Evolutionary conservation across 352 stramenopile genomes (phyloP).

Genomic region (Nothophytophthora sp.): DNA sequence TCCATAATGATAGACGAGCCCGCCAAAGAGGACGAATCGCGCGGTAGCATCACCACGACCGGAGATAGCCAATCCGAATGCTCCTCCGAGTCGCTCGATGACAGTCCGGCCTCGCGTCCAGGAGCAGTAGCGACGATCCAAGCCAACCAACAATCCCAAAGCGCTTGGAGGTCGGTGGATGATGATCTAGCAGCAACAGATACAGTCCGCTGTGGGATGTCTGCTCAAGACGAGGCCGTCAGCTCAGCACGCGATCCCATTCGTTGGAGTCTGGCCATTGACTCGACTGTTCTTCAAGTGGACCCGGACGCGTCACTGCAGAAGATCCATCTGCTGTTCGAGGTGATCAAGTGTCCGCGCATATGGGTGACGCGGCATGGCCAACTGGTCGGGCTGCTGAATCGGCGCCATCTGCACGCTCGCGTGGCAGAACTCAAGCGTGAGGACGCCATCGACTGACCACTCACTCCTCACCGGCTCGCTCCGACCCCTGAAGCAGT

Average conservation of each 20-base stretch:
- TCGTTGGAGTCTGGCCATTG: slow-evolving; percentile 25
- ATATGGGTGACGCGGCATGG: slow-evolving; percentile 60
- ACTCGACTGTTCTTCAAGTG: slow-evolving; percentile 58
- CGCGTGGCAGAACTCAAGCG: slow-evolving; percentile 34
- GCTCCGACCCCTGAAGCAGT: neutral
- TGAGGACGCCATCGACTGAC: slow-evolving; percentile 3
- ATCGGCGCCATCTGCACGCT: slow-evolving; percentile 43
- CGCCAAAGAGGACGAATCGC: neutral
- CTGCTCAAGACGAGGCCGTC: slow-evolving; percentile 2
- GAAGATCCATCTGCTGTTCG: slow-evolving; percentile 72
- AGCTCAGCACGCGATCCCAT: neutral
- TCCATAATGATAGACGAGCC: neutral
- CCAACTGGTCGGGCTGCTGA: slow-evolving; percentile 54
- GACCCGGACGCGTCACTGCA: slow-evolving; percentile 54
- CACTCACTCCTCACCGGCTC: slow-evolving; percentile 5
- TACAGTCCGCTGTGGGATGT: too few species aligned
- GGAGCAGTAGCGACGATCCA: too few species aligned
- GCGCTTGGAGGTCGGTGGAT: neutral
- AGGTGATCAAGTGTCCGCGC: slow-evolving; percentile 69
- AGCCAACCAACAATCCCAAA: too few species aligned
- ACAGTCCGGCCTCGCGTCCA: slow-evolving; percentile 1
- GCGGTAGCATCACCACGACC: neutral
- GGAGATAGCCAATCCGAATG: neutral
- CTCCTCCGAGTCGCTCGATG: slow-evolving; percentile 1
- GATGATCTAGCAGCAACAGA: too few species aligned